Conservation (phyloP, 208 protist genomes). For the Lotmaria passim region DNA sequence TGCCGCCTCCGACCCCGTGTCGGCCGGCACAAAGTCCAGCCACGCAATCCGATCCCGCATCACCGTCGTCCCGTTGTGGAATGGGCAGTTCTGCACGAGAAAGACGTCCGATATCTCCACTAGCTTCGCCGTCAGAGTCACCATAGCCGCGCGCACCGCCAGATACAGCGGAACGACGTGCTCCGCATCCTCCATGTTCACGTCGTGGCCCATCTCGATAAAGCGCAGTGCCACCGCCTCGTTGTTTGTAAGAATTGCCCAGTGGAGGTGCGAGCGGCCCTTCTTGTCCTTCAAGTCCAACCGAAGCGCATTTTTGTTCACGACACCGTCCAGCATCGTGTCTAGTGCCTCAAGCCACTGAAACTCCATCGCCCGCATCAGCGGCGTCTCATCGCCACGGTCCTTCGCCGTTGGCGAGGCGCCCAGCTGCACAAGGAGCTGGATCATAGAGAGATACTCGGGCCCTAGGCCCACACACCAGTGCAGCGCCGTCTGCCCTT, state of each 20-base stretch:
- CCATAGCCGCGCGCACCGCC: slow-evolving; percentile 66
- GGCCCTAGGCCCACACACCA: slow-evolving; percentile 81
- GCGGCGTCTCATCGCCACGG: slow-evolving; percentile 70
- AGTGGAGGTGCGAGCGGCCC: slow-evolving; percentile 72
- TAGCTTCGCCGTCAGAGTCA: slow-evolving; percentile 48
- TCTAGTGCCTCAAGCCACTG: slow-evolving; percentile 58
- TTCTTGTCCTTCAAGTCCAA: slow-evolving; percentile 70
- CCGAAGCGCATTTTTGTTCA: slow-evolving; percentile 39
- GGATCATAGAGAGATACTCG: slow-evolving; percentile 72
- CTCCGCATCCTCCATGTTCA: slow-evolving; percentile 75
- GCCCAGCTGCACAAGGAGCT: slow-evolving; percentile 66
- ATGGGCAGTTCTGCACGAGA: slow-evolving; percentile 75
- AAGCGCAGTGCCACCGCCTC: slow-evolving; percentile 67
- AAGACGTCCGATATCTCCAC: slow-evolving; percentile 66
- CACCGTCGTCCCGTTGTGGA: slow-evolving; percentile 83
- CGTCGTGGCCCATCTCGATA: slow-evolving; percentile 62
- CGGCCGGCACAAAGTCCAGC: slow-evolving; percentile 48
- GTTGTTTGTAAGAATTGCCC: slow-evolving; percentile 69
- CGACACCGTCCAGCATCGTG: slow-evolving; percentile 51
- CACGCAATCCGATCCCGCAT: slow-evolving; percentile 80
- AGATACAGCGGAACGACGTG: slow-evolving; percentile 69
- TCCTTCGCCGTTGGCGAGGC: slow-evolving; percentile 77
- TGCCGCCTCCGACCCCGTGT: slow-evolving; percentile 33
- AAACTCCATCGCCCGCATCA: slow-evolving; percentile 87
- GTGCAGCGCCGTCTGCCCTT: slow-evolving; percentile 79